These are phyloP conservation scores for Escovopsis weberi DNA, from an alignment of 2,329 filamentous ascomycete genomes.

Conservation along the genomic window DNA sequence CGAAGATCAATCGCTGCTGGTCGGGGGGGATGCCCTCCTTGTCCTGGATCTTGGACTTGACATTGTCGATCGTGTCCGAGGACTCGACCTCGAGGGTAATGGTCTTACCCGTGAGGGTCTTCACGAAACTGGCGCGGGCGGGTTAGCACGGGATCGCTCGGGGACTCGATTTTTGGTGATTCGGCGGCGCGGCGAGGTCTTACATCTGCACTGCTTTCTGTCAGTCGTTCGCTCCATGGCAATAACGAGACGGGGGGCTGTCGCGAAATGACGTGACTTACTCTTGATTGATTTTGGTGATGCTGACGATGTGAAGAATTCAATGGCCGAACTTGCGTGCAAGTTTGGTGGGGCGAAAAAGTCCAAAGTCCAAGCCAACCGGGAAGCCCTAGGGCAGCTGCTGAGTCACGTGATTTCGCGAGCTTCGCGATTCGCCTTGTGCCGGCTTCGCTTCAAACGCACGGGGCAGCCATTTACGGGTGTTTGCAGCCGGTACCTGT, in stretches of 20 bases:
- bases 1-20: conserved; percentile 99
- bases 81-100: conserved; percentile 99
- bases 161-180: conserved; percentile 6
- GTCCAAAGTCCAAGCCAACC: conserved; percentile 8
- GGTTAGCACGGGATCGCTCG: conserved; percentile 15
- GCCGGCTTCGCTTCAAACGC: no score
- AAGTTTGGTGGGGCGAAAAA: conserved; percentile 30
- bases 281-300: conserved; percentile 43
- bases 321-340: conserved; percentile 21
- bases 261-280: conserved; percentile 26
- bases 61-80: conserved; percentile 99
- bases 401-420: conserved; percentile 15
- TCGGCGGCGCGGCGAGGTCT: conserved; percentile 25
- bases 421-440: no score
- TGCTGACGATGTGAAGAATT: conserved; percentile 28
- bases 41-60: conserved; percentile 97
- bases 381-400: conserved; percentile 23
- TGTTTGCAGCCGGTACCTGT: no score
- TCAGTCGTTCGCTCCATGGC: conserved; percentile 27
- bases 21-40: conserved; percentile 99
- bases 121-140: conserved; percentile 62
- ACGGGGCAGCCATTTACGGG: no score
- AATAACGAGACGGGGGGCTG: not conserved
- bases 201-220: conserved; percentile 71
- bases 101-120: conserved; percentile 96